Percentiles rank a stretch among this genome's conserved stretches.
These are phyloP conservation scores for Coemansia sp. DNA, from an alignment of 192 early-diverging fungal species.

Conservation along the genomic window DNA sequence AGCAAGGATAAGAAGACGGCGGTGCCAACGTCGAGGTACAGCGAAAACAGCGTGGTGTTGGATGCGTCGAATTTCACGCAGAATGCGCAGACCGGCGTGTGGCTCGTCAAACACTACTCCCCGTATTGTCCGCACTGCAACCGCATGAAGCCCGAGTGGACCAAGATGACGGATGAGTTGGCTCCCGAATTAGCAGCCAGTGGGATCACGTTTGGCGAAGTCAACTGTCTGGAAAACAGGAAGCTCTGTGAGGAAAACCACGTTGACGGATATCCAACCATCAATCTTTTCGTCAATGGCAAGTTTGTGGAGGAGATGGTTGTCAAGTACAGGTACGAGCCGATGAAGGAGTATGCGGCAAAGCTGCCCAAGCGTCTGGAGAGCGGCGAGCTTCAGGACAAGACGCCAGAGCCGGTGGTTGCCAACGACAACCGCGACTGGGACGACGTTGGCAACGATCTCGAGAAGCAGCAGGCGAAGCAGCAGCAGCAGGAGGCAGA, in stretches of 20 bases:
- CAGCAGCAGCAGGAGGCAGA: conserved; percentile 2
- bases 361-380: conserved; percentile 28
- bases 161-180: conserved; percentile 61
- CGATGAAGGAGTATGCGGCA: conserved; percentile 47
- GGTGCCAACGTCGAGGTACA: conserved; percentile 7
- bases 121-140: conserved; percentile 87
- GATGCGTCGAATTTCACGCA: conserved; percentile 52
- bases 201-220: conserved; percentile 64
- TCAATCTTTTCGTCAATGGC: conserved; percentile 59
- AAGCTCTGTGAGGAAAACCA: conserved; percentile 65
- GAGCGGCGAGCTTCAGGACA: conserved; percentile 27
- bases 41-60: conserved; percentile 56
- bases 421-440: conserved; percentile 48
- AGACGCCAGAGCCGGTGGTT: conserved; percentile 29
- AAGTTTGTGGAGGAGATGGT: conserved; percentile 43
- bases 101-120: conserved; percentile 88
- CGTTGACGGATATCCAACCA: conserved; percentile 59
- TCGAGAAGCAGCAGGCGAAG: conserved; percentile 12
- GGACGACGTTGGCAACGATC: conserved; percentile 25
- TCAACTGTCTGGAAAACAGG: conserved; percentile 66
- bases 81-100: conserved; percentile 60
- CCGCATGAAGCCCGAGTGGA: conserved; percentile 75
- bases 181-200: conserved; percentile 30
- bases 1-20: background rate
- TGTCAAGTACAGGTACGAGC: conserved; percentile 27